A percentile compares a stretch with the other conserved stretches of the same genome.
Conservation (phyloP, 2,329 filamentous ascomycete genomes). For the Diplocarpon rosae region DNA sequence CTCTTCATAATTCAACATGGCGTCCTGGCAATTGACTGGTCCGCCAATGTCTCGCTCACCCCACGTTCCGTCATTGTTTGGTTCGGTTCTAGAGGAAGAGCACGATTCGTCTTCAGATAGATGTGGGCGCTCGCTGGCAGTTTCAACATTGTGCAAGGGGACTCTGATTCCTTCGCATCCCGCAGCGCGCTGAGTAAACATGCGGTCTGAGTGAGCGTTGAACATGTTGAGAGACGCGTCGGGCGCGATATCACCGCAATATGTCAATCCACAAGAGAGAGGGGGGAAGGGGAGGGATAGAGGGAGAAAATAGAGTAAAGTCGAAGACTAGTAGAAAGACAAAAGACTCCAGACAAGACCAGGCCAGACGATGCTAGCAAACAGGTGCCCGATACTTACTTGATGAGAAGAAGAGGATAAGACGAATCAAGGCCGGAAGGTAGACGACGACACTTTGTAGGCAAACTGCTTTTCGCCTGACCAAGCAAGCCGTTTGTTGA, state of each 20-base stretch:
- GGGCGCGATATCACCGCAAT: neutral
- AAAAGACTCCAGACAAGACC: no score
- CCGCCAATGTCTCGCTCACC: conserved; percentile 48
- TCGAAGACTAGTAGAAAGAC: no score
- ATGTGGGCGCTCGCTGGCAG: conserved; percentile 8
- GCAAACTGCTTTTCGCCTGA: no score
- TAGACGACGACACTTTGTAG: no score
- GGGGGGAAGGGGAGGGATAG: no score
- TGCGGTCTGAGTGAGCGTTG: conserved; percentile 16
- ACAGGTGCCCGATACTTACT: no score
- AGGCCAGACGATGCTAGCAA: no score
- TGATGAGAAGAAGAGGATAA: no score
- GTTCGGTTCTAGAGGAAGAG: conserved; percentile 7
- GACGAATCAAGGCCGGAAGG: no score
- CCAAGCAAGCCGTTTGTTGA: no score
- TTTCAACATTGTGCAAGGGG: conserved; percentile 20
- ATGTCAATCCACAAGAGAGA: no score
- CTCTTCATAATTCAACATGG: conserved; percentile 49
- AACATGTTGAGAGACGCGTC: conserved; percentile 13
- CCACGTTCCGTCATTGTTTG: conserved; percentile 42
- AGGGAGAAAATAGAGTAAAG: no score
- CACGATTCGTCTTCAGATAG: conserved; percentile 8
- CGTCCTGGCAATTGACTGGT: conserved; percentile 38
- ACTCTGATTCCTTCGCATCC: conserved; percentile 12
- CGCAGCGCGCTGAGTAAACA: conserved; percentile 17